Percentiles rank a stretch among this genome's conserved stretches.
These are phyloP conservation scores for Colletotrichum salicis DNA, from an alignment of 2,329 filamentous ascomycete species.

Conservation along the genomic window DNA sequence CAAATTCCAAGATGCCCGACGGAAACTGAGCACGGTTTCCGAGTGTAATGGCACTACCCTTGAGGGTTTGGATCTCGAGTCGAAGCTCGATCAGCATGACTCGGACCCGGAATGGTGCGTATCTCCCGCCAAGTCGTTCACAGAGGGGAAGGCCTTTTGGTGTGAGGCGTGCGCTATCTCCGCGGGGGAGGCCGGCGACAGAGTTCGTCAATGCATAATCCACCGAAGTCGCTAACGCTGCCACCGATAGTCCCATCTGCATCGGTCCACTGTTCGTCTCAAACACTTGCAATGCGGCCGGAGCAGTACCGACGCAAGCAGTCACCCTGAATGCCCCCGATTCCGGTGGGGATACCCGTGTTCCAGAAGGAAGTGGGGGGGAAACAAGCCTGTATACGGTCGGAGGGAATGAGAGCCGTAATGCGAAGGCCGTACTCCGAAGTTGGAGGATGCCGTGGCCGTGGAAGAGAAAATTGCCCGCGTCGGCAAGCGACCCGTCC, in stretches of 20 bases:
- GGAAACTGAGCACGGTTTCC: slow-evolving; percentile 44
- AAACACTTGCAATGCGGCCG: not conserved
- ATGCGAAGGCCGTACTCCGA: not conserved
- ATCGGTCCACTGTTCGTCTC: slow-evolving; percentile 44
- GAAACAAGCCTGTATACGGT: not conserved
- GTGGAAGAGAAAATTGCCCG: not conserved
- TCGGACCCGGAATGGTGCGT: slow-evolving; percentile 26
- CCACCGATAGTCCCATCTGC: slow-evolving; percentile 45
- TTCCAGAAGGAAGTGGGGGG: slow-evolving; percentile 10
- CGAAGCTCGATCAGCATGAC: slow-evolving; percentile 14
- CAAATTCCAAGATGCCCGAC: slow-evolving; percentile 38
- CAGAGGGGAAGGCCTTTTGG: not conserved
- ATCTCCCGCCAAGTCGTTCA: not conserved
- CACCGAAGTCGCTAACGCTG: slow-evolving; percentile 16
- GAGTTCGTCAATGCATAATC: not conserved
- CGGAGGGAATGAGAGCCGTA: not conserved
- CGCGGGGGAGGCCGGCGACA: not conserved
- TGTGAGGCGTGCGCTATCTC: not conserved
- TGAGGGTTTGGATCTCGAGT: slow-evolving; percentile 28
- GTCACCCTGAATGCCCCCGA: not conserved
- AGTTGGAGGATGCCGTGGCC: slow-evolving; percentile 9
- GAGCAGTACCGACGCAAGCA: slow-evolving; percentile 5
- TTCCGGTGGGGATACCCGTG: slow-evolving; percentile 1
- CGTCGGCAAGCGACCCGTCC: slow-evolving; percentile 19
- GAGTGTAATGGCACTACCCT: slow-evolving; percentile 37